Percentiles rank a stretch among this genome's conserved stretches.
Evolutionary conservation across 2,329 filamentous ascomycete species (phyloP).

Genomic region (Apiospora arundinis): DNA sequence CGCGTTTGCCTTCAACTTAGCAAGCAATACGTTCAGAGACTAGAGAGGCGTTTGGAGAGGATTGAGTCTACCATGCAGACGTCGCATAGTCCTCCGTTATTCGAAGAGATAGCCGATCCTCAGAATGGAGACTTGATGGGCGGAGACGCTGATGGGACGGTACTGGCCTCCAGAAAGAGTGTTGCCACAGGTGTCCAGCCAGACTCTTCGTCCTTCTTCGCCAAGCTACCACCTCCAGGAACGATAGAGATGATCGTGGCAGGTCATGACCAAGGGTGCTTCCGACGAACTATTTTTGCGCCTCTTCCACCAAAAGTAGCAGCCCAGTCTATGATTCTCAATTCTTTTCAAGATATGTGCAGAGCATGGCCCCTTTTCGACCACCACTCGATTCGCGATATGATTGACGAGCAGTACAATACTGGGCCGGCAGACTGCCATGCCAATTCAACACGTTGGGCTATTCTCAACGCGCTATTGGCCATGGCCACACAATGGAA

Average conservation of each 20-base stretch:
- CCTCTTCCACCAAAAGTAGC: neutral
- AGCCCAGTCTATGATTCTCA: neutral
- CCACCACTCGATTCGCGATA: neutral
- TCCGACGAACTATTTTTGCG: neutral
- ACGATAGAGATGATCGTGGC: neutral
- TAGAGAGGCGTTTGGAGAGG: neutral
- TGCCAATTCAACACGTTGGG: neutral
- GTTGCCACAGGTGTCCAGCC: neutral
- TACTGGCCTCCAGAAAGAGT: neutral
- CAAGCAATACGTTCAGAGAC: neutral
- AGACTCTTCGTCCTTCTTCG: neutral
- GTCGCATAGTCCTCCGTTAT: neutral
- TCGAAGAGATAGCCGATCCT: neutral
- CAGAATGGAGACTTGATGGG: neutral
- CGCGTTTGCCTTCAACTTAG: neutral
- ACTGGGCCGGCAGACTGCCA: neutral
- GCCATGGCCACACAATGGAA: conserved; percentile 3
- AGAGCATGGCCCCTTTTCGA: neutral
- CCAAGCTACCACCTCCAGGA: neutral
- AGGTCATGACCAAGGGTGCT: neutral
- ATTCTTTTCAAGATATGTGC: neutral
- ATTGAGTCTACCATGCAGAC: neutral
- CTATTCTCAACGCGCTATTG: neutral
- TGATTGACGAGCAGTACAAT: neutral
- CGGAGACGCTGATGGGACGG: neutral